Percentiles rank a stretch among this genome's conserved stretches.
phyloP scores from a whole-genome alignment of 2,329 filamentous ascomycete genomes.

The Coniochaeta sp. region DNA sequence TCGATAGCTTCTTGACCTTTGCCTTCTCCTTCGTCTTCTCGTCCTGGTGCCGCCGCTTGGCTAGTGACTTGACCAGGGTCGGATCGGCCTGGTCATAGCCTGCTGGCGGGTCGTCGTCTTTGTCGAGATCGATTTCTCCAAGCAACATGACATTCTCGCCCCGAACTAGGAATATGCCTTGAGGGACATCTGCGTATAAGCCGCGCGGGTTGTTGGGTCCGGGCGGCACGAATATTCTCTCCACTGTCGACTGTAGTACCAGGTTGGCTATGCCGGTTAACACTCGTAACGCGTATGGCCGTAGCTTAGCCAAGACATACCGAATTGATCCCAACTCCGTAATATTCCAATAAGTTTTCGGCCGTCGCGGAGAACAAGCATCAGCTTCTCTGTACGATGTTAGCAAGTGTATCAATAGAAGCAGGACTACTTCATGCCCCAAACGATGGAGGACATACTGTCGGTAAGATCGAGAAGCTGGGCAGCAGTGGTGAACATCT shows the following conservation, averaged over 20 bases:
- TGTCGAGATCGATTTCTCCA: conserved; percentile 94
- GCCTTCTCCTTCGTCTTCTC: conserved; percentile 69
- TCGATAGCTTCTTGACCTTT: conserved; percentile 61
- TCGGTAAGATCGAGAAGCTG: conserved; percentile 94
- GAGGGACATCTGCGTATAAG: conserved; percentile 75
- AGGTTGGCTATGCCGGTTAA: conserved; percentile 65
- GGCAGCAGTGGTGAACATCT: conserved; percentile 98
- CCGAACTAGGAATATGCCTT: conserved; percentile 84
- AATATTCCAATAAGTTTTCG: conserved; percentile 89
- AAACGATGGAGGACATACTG: conserved; percentile 48
- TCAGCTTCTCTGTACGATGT: conserved; percentile 71
- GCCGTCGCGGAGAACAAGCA: conserved; percentile 85
- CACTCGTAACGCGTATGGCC: conserved; percentile 6
- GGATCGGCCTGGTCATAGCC: conserved; percentile 47
- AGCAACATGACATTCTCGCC: conserved; percentile 96
- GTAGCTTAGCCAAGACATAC: conserved; percentile 39
- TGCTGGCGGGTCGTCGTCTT: conserved; percentile 76
- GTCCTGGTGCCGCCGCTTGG: conserved; percentile 60
- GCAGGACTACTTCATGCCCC: neutral
- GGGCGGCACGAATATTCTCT: conserved; percentile 68
- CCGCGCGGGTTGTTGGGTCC: conserved; percentile 33
- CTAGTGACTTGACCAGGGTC: conserved; percentile 56
- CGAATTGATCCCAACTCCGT: conserved; percentile 96
- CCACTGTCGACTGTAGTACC: conserved; percentile 85
- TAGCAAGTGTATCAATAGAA: conserved; percentile 14